phyloP scores from a whole-genome alignment of 2,329 filamentous ascomycete genomes.

The Colletotrichum chlorophyti region DNA sequence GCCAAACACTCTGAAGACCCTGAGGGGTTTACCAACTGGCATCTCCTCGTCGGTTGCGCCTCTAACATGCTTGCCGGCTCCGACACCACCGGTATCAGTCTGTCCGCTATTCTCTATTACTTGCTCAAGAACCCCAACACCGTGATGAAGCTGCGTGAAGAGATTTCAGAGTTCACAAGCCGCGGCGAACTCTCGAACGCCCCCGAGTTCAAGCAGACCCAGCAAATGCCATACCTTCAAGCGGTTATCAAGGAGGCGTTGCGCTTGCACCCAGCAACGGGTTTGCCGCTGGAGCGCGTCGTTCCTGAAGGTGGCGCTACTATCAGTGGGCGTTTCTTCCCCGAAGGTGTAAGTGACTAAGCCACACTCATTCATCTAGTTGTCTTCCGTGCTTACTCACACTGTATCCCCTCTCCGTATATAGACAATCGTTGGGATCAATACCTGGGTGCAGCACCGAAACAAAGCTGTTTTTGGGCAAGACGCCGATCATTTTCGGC shows the following conservation, averaged over 20 bases:
- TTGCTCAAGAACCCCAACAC: slow-evolving; percentile 42
- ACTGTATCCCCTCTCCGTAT: no score
- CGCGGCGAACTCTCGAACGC: slow-evolving; percentile 26
- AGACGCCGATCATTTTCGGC: slow-evolving; percentile 43
- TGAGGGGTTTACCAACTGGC: slow-evolving; percentile 46
- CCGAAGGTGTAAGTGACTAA: slow-evolving; percentile 33
- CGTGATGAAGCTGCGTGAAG: slow-evolving; percentile 33
- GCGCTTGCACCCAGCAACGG: slow-evolving; percentile 55
- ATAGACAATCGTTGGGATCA: slow-evolving; percentile 42
- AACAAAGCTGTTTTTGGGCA: slow-evolving; percentile 40
- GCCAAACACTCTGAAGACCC: slow-evolving; percentile 48
- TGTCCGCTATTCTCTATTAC: slow-evolving; percentile 52
- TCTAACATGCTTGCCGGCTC: slow-evolving; percentile 46
- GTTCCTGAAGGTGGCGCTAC: slow-evolving; percentile 52
- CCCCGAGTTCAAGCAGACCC: slow-evolving; percentile 44
- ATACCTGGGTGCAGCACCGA: slow-evolving; percentile 43
- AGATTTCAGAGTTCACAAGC: slow-evolving; percentile 30
- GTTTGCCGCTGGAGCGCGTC: slow-evolving; percentile 55
- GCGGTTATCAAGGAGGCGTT: slow-evolving; percentile 61
- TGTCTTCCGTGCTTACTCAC: neutral
- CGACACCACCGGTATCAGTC: slow-evolving; percentile 56
- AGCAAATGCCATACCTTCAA: slow-evolving; percentile 56
- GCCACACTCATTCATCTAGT: neutral
- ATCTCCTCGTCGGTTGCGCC: slow-evolving; percentile 35
- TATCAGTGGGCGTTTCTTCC: slow-evolving; percentile 43